Conservation (phyloP, 306 rosid genomes). For the Aeschynomene evenia region DNA sequence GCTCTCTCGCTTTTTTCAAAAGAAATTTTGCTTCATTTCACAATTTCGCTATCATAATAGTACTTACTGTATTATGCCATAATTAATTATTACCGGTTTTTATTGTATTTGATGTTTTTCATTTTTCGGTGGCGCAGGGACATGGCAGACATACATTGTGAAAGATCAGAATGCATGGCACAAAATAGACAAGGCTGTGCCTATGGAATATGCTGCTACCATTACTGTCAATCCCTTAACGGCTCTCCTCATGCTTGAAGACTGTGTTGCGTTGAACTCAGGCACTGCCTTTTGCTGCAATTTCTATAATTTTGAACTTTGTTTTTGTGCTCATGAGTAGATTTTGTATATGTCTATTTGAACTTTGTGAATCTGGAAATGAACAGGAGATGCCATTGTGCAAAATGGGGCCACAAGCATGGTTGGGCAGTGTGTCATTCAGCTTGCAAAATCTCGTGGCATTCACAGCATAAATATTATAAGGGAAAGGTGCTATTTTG, state of each 20-base stretch:
- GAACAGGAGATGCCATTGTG: constrained; percentile 79
- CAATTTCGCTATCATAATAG: too few relatives aligned
- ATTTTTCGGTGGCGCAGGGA: constrained; percentile 47
- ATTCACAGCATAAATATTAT: constrained; percentile 70
- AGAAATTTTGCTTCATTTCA: background rate
- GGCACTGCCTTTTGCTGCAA: constrained; percentile 40
- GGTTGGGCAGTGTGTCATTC: constrained; percentile 94
- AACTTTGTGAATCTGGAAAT: constrained; percentile 20
- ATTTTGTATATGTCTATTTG: background rate
- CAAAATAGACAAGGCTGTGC: constrained; percentile 67
- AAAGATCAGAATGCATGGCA: constrained; percentile 76
- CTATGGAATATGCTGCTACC: constrained; percentile 87
- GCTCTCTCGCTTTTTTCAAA: too few relatives aligned
- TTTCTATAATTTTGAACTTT: background rate
- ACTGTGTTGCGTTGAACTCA: constrained; percentile 59
- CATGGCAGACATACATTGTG: constrained; percentile 90
- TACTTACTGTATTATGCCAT: too few relatives aligned
- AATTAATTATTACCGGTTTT: too few relatives aligned
- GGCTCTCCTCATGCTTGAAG: constrained; percentile 87
- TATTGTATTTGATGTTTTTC: background rate
- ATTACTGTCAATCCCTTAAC: constrained; percentile 86
- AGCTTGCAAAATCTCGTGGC: constrained; percentile 73
- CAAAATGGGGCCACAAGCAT: constrained; percentile 99
- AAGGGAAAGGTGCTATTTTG: constrained; percentile 72
- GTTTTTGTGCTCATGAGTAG: background rate